Percentiles rank a stretch among this genome's conserved stretches.
These are phyloP conservation scores for Hypoxylon lienhwacheense DNA, from an alignment of 495 filamentous ascomycete species.

Conservation along the genomic window DNA sequence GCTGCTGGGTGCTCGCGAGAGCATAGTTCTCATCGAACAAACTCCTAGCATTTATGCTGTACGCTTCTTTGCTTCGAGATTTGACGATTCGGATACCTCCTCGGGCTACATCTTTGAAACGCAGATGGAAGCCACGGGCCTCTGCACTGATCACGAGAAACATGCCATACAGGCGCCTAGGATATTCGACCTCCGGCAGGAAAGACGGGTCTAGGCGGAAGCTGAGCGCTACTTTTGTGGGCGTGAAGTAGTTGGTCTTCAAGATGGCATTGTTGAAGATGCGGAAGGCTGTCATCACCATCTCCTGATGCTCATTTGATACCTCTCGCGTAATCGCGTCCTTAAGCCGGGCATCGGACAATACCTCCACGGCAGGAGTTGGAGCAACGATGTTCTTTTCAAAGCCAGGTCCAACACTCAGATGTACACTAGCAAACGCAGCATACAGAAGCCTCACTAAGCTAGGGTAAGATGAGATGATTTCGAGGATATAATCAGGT, in stretches of 20 bases:
- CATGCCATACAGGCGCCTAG: constrained; percentile 94
- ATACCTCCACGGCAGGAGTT: constrained; percentile 66
- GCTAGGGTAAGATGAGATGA: constrained; percentile 88
- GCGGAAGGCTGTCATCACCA: constrained; percentile 97
- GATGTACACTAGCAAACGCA: constrained; percentile 87
- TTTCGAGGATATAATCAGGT: constrained; percentile 94
- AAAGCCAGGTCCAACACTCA: constrained; percentile 76
- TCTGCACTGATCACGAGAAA: constrained; percentile 97
- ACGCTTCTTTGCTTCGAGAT: constrained; percentile 90
- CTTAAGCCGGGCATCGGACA: constrained; percentile 77
- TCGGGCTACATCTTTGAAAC: constrained; percentile 95
- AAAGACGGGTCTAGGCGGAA: constrained; percentile 91
- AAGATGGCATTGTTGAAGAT: constrained; percentile 88
- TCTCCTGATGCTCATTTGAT: constrained; percentile 91
- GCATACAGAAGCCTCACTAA: constrained; percentile 88
- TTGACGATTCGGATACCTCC: constrained; percentile 99
- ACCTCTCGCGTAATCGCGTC: constrained; percentile 79
- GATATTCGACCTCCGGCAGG: constrained; percentile 88
- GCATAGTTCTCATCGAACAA: constrained; percentile 99
- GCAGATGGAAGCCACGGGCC: constrained; percentile 94
- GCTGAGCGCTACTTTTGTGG: constrained; percentile 96
- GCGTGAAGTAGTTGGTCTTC: constrained; percentile 99
- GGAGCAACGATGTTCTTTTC: constrained; percentile 73
- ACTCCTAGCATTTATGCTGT: constrained; percentile 91
- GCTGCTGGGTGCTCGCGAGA: constrained; percentile 95